Evolutionary conservation across 2,329 filamentous ascomycete genomes (phyloP).

Genomic region (Fusarium goolgardi): DNA sequence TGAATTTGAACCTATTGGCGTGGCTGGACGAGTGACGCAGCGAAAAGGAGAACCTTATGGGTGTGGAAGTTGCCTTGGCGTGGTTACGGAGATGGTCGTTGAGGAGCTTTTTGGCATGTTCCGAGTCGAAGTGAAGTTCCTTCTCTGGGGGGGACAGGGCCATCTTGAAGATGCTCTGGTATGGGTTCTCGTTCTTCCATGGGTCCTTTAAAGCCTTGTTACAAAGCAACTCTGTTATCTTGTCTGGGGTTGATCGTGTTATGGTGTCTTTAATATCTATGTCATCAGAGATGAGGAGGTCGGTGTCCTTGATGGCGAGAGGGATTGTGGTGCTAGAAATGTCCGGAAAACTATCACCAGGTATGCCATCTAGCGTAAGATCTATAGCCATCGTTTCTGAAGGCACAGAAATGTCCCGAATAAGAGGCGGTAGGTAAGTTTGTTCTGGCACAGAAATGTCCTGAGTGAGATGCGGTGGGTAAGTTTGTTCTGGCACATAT

Average conservation of each 20-base stretch:
- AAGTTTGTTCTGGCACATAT: background rate
- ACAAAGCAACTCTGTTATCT: background rate
- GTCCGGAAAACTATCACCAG: background rate
- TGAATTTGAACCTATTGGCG: slow-evolving; percentile 4
- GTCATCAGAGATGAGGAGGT: no score
- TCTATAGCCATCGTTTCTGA: background rate
- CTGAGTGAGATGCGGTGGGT: background rate
- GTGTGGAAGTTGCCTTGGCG: background rate
- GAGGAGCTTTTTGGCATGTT: background rate
- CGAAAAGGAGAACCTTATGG: slow-evolving; percentile 12
- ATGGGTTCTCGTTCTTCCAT: background rate
- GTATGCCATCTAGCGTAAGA: background rate
- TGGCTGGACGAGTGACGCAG: slow-evolving; percentile 5
- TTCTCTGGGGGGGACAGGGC: background rate
- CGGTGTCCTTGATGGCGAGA: background rate
- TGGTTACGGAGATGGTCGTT: slow-evolving; percentile 4
- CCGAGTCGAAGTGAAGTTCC: background rate
- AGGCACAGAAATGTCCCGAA: background rate
- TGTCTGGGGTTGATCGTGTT: background rate
- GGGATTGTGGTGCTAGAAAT: background rate
- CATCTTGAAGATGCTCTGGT: background rate
- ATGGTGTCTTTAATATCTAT: background rate
- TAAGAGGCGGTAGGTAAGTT: background rate
- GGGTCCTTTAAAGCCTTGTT: background rate
- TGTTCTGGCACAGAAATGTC: background rate